Conservation (phyloP, 2,329 filamentous ascomycete species). For the Neurospora crassa region DNA sequence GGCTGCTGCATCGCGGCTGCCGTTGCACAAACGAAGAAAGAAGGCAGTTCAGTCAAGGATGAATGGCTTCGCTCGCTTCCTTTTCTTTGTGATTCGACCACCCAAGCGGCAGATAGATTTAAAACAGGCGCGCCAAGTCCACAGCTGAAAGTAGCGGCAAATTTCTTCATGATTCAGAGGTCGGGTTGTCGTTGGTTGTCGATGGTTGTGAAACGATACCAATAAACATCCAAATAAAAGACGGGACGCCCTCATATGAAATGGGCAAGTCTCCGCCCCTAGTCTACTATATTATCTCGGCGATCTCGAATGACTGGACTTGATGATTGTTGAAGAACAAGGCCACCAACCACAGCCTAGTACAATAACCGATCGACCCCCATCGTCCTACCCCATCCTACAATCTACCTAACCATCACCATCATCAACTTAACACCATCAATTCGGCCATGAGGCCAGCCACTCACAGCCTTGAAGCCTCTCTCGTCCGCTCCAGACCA, state of each 20-base stretch:
- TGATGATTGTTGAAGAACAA: too few relatives aligned
- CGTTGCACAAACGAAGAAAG: neutral
- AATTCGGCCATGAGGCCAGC: neutral
- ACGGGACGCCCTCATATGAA: too few relatives aligned
- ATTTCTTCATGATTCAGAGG: neutral
- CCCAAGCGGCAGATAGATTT: neutral
- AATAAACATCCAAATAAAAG: too few relatives aligned
- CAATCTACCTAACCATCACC: neutral
- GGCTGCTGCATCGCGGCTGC: neutral
- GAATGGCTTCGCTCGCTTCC: neutral
- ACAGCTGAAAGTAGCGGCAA: neutral
- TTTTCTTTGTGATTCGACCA: neutral
- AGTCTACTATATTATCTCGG: too few relatives aligned
- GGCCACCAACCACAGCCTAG: neutral
- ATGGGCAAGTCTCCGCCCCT: neutral
- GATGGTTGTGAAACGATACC: too few relatives aligned
- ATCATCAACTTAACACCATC: neutral
- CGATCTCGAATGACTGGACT: too few relatives aligned
- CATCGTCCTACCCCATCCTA: neutral
- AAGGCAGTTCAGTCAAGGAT: too few relatives aligned
- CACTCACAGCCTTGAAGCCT: neutral
- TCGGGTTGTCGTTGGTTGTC: too few relatives aligned
- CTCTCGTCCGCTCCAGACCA: neutral
- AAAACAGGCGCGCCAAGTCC: neutral
- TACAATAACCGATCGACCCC: neutral